Base-by-base conservation (phyloP, 495 filamentous ascomycete species). In the Acidiella bohemica region DNA sequence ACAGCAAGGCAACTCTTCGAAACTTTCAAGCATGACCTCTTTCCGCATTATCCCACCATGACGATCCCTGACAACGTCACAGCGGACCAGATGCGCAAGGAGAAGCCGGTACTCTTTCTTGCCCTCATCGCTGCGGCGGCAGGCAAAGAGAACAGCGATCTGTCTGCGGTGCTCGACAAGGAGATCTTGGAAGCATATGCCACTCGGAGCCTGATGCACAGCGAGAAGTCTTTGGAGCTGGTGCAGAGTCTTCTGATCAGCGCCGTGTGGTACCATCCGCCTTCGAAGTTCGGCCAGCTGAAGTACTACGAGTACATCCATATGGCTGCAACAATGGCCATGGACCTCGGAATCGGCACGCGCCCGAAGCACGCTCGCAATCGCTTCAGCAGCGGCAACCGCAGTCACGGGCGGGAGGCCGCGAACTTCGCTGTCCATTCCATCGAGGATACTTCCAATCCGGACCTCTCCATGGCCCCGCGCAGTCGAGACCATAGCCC, bases 301-400 rank as follows among this genome's bases (percentile, higher is more conserved):
- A 68, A 72, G 37, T 63, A 65, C 38, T 72, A 71, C 49, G 63
- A 73, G 50, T 71, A 70, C 39, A 64, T 67, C 3, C 67, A 71
- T 31, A 69, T 73, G 44, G 68, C 68, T 10, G 62, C 63, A 14
- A 67, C 63, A 3, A 73, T 72, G 68, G 68, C 65, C 0, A 42
- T 71, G 44, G 68, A 72, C 41, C 66, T 73, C 26, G 68, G 68
- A 1, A 54, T 71, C 14, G 39, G 48, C 12, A 41, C 33, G 11
- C 21, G 39, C 13, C 41, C 36, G 1, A 36, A 32, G 6, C 10
- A n/a, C 16, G 16, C 31, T 25, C 44, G 44, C 1, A 24, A 17
- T 13, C 42, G 25, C 4, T 33, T 45, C 12, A n/a, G n/a, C n/a
- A n/a, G n/a, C n/a, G 42, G 42, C 1, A 36, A 36, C 14, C 16